These are phyloP conservation scores for Termitomyces titanicus DNA, from an alignment of 768 basidiomycete species.

Conservation along the genomic window DNA sequence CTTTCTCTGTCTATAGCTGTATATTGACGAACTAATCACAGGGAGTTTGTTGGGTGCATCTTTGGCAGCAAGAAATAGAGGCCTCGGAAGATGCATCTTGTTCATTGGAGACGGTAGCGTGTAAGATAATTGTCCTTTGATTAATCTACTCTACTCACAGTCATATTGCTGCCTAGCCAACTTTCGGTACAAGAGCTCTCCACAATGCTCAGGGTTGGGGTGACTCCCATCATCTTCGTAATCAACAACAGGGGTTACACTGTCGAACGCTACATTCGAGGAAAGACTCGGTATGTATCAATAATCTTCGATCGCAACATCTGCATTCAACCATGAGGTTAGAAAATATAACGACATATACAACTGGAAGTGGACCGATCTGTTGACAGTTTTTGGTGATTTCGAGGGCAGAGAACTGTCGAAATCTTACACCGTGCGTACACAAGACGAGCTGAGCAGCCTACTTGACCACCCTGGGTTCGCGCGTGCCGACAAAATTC, in stretches of 20 bases:
- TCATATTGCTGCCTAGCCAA: conserved; percentile 44
- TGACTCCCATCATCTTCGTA: conserved; percentile 83
- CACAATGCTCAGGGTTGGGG: conserved; percentile 69
- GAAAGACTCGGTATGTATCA: conserved; percentile 42
- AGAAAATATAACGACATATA: conserved; percentile 87
- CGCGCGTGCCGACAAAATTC: conserved; percentile 58
- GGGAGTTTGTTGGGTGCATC: conserved; percentile 74
- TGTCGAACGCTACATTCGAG: conserved; percentile 80
- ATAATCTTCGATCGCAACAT: not conserved
- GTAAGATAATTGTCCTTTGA: conserved; percentile 35
- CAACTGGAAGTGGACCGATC: conserved; percentile 70
- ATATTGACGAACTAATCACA: conserved; percentile 10
- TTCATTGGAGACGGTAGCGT: conserved; percentile 86
- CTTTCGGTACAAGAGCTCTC: conserved; percentile 80
- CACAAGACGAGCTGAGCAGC: conserved; percentile 59
- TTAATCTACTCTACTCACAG: not conserved
- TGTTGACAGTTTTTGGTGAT: conserved; percentile 58
- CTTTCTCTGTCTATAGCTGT: not conserved
- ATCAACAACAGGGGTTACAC: conserved; percentile 83
- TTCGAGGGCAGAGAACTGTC: conserved; percentile 40
- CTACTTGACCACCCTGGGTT: conserved; percentile 67
- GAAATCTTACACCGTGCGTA: conserved; percentile 63
- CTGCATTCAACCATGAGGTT: not conserved
- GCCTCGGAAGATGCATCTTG: conserved; percentile 66
- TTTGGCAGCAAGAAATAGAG: conserved; percentile 67